A percentile compares a stretch with the other conserved stretches of the same genome.
Conservation (phyloP, 140 eudicot species). For the Anethum foeniculum region DNA sequence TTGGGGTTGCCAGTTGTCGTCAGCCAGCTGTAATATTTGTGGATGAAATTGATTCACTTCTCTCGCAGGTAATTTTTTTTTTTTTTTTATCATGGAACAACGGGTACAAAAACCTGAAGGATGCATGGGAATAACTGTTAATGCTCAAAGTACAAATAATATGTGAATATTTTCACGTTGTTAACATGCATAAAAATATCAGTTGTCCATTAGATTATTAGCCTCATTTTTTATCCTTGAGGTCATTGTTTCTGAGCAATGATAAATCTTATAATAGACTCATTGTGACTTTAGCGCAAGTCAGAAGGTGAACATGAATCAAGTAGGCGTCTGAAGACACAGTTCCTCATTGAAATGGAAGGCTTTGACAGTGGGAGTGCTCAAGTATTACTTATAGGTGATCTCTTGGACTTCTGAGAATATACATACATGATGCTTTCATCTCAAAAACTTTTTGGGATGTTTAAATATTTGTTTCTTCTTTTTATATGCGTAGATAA, state of each 20-base stretch:
- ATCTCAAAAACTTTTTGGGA: background rate
- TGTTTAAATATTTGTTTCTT: background rate
- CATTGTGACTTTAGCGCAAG: constrained; percentile 57
- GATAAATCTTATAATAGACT: constrained; percentile 12
- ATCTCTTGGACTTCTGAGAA: constrained; percentile 6
- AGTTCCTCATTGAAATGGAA: constrained; percentile 98
- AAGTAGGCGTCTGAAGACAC: constrained; percentile 88
- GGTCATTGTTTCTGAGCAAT: constrained; percentile 6
- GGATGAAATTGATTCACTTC: constrained; percentile 94
- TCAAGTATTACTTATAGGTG: constrained; percentile 85
- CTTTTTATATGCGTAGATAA: background rate
- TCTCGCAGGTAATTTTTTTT: constrained; percentile 58
- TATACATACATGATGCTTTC: background rate
- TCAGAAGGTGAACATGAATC: constrained; percentile 98
- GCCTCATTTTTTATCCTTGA: background rate
- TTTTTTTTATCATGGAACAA: constrained; percentile 13
- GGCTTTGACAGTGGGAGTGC: constrained; percentile 86
- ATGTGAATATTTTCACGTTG: background rate
- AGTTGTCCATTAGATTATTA: constrained; percentile 2
- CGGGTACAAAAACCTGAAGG: background rate
- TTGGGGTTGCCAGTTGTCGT: constrained; percentile 94
- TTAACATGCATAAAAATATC: constrained; percentile 1
- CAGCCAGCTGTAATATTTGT: constrained; percentile 95
- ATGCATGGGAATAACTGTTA: background rate
- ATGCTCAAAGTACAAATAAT: background rate